Conservation (phyloP, 441 rosid species). For the Pelargonium cotyledonis region DNA sequence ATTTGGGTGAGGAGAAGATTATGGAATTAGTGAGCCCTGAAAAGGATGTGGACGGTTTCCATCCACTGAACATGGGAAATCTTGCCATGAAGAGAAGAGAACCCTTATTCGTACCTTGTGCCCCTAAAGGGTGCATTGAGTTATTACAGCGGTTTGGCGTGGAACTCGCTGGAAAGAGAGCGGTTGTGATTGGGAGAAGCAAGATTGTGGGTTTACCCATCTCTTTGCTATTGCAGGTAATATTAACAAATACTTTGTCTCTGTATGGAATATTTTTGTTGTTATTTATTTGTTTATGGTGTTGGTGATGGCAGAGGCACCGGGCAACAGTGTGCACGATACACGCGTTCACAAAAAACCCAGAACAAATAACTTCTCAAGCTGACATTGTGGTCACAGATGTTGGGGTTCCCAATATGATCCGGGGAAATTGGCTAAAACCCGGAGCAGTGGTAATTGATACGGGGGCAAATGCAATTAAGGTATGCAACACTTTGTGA, state of each 20-base stretch:
- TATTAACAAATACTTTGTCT: neutral
- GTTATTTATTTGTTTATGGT: conserved; percentile 7
- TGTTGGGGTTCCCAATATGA: conserved; percentile 24
- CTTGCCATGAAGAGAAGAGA: conserved; percentile 32
- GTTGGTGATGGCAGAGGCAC: conserved; percentile 24
- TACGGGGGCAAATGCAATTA: conserved; percentile 19
- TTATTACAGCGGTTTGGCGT: conserved; percentile 23
- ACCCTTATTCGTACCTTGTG: conserved; percentile 27
- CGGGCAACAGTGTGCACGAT: conserved; percentile 28
- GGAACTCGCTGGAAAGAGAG: conserved; percentile 27
- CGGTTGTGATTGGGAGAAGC: conserved; percentile 30
- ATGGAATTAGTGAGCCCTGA: conserved; percentile 16
- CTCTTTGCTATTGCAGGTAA: conserved; percentile 26
- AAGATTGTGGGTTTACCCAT: conserved; percentile 27
- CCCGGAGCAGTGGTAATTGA: conserved; percentile 30
- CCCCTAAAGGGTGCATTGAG: conserved; percentile 28
- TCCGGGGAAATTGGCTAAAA: conserved; percentile 27
- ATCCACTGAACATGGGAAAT: conserved; percentile 29
- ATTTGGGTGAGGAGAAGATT: conserved; percentile 27
- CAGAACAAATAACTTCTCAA: conserved; percentile 23
- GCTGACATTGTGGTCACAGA: conserved; percentile 29
- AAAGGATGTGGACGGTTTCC: conserved; percentile 32
- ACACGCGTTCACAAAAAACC: conserved; percentile 24
- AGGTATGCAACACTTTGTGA: conserved; percentile 17
- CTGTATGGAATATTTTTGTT: neutral